Conservation (phyloP, 73 alveolate species). For the Diophrys sp. region DNA sequence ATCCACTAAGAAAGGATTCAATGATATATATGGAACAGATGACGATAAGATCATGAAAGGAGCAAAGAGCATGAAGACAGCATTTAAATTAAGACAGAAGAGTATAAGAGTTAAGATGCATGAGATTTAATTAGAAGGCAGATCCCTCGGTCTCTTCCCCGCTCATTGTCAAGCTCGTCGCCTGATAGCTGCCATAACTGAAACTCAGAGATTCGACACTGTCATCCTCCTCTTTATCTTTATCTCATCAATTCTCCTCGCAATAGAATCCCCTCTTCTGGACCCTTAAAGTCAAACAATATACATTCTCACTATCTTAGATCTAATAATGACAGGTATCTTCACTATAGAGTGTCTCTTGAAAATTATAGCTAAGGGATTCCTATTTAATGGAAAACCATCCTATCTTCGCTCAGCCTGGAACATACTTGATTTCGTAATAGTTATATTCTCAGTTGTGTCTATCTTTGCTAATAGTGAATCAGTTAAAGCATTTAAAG, state of each 20-base stretch:
- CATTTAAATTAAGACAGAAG: neutral
- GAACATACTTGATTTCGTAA: constrained; percentile 90
- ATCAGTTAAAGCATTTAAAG: constrained; percentile 42
- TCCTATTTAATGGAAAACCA: constrained; percentile 74
- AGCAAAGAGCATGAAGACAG: neutral
- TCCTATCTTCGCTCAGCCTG: constrained; percentile 88
- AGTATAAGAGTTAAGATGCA: neutral
- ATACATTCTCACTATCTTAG: constrained; percentile 14
- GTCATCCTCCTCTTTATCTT: constrained; percentile 76
- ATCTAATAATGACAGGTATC: constrained; percentile 3
- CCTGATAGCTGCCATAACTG: constrained; percentile 52
- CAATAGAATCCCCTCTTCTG: constrained; percentile 54
- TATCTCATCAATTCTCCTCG: constrained; percentile 61
- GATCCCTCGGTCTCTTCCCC: constrained; percentile 24
- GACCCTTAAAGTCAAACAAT: constrained; percentile 44
- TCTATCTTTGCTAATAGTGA: constrained; percentile 34
- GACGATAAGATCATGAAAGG: neutral
- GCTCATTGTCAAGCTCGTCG: constrained; percentile 62
- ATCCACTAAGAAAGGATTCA: too few relatives aligned
- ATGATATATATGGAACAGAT: too few relatives aligned
- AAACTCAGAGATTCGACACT: constrained; percentile 68
- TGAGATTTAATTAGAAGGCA: constrained; percentile 39
- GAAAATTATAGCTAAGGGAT: constrained; percentile 61
- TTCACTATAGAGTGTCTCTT: constrained; percentile 15
- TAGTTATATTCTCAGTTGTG: constrained; percentile 80